A percentile compares a stretch with the other conserved stretches of the same genome.
phyloP scores from a whole-genome alignment of 2,329 filamentous ascomycete genomes.

The Ophiostoma pallidulum region DNA sequence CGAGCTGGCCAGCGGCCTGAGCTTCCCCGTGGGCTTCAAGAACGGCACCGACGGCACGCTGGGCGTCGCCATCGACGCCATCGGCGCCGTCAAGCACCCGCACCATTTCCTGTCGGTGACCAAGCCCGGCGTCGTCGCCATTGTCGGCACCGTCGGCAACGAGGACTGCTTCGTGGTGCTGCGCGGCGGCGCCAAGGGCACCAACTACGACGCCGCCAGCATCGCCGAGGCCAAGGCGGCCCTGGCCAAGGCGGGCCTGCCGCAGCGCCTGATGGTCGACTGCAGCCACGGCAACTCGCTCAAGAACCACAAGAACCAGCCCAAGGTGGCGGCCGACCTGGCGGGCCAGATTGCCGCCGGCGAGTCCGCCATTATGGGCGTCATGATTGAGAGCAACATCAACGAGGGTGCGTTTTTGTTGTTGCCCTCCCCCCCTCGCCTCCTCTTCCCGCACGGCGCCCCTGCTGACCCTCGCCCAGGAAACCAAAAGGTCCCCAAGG shows the following conservation, averaged over 20 bases:
- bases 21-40: constrained; percentile 98
- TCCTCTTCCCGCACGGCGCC: neutral
- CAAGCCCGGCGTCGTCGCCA: constrained; percentile 89
- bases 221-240: constrained; percentile 76
- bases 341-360: constrained; percentile 79
- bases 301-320: constrained; percentile 97
- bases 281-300: constrained; percentile 94
- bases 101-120: constrained; percentile 98
- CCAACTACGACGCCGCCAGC: constrained; percentile 83
- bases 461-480: constrained; percentile 35
- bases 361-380: constrained; percentile 82
- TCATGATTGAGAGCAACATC: constrained; percentile 99
- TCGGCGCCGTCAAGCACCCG: constrained; percentile 81
- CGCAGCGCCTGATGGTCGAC: constrained; percentile 85
- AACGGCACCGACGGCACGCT: constrained; percentile 93
- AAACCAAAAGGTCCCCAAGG: constrained; percentile 81
- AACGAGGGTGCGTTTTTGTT: constrained; percentile 58
- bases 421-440: constrained; percentile 20
- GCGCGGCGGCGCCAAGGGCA: constrained; percentile 82
- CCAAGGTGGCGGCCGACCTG: constrained; percentile 74
- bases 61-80: constrained; percentile 86
- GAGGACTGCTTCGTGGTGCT: constrained; percentile 96
- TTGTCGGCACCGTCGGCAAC: constrained; percentile 89
- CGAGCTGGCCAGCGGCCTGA: constrained; percentile 85
- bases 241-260: constrained; percentile 63